phyloP scores from a whole-genome alignment of 371 early-diverging fungal genomes.

The Synchytrium microbalum region DNA sequence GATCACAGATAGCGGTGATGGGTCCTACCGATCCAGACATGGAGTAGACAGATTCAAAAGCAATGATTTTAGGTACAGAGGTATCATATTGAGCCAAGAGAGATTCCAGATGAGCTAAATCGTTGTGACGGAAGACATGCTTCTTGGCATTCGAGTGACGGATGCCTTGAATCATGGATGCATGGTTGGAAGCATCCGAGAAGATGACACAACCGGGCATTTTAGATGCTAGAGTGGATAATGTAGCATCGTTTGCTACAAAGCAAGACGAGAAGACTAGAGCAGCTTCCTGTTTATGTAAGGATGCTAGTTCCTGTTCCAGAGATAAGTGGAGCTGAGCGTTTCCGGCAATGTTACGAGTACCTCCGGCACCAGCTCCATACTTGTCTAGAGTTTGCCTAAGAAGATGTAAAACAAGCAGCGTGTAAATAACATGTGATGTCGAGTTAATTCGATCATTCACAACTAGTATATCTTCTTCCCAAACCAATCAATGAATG shows the following conservation, averaged over 20 bases:
- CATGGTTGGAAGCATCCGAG: conserved; percentile 92
- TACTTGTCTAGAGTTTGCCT: conserved; percentile 81
- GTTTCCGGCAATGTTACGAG: conserved; percentile 98
- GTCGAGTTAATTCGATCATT: not conserved
- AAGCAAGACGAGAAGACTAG: conserved; percentile 97
- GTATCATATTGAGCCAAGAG: conserved; percentile 71
- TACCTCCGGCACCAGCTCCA: conserved; percentile 98
- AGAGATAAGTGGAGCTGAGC: conserved; percentile 89
- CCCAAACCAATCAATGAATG: conserved; percentile 13
- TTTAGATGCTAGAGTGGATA: conserved; percentile 84
- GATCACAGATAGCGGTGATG: conserved; percentile 81
- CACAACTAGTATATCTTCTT: not conserved
- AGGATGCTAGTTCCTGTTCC: conserved; percentile 81
- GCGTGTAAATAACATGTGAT: not conserved
- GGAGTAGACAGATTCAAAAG: conserved; percentile 96
- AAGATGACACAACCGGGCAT: conserved; percentile 91
- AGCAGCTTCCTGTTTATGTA: conserved; percentile 88
- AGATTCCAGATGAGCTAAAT: conserved; percentile 81
- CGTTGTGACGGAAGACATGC: conserved; percentile 92
- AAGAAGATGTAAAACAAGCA: conserved; percentile 5
- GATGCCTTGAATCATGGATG: conserved; percentile 98
- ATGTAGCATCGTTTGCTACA: conserved; percentile 96
- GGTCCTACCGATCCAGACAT: conserved; percentile 98
- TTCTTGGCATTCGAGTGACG: conserved; percentile 85
- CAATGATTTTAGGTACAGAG: conserved; percentile 88